A percentile compares a stretch with the other conserved stretches of the same genome.
Conservation (phyloP, 768 basidiomycete species). For the Sistotremastrum niveocremeum region DNA sequence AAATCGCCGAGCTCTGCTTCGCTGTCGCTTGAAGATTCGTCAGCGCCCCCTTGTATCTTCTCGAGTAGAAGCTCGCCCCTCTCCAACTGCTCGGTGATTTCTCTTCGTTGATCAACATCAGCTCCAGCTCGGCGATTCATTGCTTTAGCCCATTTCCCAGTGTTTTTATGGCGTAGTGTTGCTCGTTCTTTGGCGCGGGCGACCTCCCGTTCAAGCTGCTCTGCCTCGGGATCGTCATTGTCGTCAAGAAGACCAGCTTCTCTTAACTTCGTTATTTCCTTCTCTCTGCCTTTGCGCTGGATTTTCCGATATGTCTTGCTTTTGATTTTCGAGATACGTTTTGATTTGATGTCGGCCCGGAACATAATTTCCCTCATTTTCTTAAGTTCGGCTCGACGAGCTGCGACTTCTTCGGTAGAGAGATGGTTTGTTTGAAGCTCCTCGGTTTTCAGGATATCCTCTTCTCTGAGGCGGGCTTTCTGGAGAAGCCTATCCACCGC, state of each 20-base stretch:
- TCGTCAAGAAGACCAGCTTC: conserved; percentile 29
- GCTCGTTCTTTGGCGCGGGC: conserved; percentile 81
- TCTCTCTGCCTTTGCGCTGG: conserved; percentile 64
- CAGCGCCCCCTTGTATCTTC: conserved; percentile 56
- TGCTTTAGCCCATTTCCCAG: conserved; percentile 76
- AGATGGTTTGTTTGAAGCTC: conserved; percentile 76
- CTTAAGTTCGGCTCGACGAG: conserved; percentile 68
- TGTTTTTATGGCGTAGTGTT: conserved; percentile 77
- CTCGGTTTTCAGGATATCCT: conserved; percentile 66
- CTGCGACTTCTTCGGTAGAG: conserved; percentile 72
- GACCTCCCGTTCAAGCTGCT: conserved; percentile 53
- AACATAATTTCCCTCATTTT: conserved; percentile 90
- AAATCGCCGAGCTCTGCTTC: conserved; percentile 1
- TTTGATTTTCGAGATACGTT: conserved; percentile 89
- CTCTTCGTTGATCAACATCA: conserved; percentile 44
- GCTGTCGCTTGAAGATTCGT: conserved; percentile 13
- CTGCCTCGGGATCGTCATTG: conserved; percentile 33
- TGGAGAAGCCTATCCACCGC: conserved; percentile 72
- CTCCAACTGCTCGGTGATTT: conserved; percentile 77
- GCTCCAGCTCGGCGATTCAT: conserved; percentile 61
- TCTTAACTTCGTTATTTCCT: conserved; percentile 28
- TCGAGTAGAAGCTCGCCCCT: conserved; percentile 65
- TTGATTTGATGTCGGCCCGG: conserved; percentile 82
- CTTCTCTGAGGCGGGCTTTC: conserved; percentile 69
- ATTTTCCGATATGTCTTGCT: conserved; percentile 84